Evolutionary conservation across 768 basidiomycete species (phyloP).

Genomic region (Pleurotus salmoneostramineus): DNA sequence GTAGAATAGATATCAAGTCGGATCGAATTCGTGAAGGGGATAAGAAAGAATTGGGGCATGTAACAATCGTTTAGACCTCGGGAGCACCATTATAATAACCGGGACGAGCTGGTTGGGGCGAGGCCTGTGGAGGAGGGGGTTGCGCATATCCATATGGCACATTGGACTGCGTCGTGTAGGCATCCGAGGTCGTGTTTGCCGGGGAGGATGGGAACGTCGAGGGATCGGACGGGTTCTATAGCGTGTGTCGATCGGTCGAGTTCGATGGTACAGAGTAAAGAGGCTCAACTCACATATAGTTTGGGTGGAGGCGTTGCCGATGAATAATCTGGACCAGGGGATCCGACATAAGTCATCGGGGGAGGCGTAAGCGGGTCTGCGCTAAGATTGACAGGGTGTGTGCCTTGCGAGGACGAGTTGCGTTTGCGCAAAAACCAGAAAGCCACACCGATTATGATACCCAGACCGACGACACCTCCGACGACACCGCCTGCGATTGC

Average conservation of each 20-base stretch:
- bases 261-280: neutral
- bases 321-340: slow-evolving; percentile 12
- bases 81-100: slow-evolving; percentile 15
- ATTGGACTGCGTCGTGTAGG: neutral
- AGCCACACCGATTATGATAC: slow-evolving; percentile 31
- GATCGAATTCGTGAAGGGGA: neutral
- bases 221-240: slow-evolving; percentile 12
- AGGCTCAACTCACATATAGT: slow-evolving; percentile 31
- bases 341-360: slow-evolving; percentile 18
- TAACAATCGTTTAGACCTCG: slow-evolving; percentile 12
- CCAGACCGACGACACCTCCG: slow-evolving; percentile 47
- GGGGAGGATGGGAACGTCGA: slow-evolving; percentile 8
- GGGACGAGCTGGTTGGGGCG: neutral
- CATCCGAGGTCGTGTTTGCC: neutral
- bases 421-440: slow-evolving; percentile 26
- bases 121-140: neutral
- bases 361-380: slow-evolving; percentile 6
- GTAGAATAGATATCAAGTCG: neutral
- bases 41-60: neutral
- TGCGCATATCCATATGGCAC: neutral
- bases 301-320: slow-evolving; percentile 21
- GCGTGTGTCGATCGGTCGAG: neutral
- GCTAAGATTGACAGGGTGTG: neutral
- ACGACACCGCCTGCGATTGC: slow-evolving; percentile 67
- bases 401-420: slow-evolving; percentile 15